Evolutionary conservation across 768 basidiomycete species (phyloP).

Genomic region (Lactifluus echinatus): DNA sequence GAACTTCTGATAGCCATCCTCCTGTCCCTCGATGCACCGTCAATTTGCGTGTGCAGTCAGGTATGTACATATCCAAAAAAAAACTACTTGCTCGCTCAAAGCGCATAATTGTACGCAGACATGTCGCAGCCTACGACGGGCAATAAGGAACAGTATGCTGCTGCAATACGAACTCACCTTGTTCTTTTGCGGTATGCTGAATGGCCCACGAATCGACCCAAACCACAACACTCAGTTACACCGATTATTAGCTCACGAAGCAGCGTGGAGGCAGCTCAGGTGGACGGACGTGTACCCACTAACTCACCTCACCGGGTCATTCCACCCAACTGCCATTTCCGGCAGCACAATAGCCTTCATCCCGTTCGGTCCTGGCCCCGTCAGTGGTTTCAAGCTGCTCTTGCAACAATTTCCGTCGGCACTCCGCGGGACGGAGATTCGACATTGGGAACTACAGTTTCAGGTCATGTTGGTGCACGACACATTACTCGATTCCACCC

Average conservation of each 20-base stretch:
- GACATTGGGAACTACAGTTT: neutral
- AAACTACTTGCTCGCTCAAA: no score
- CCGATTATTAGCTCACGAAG: neutral
- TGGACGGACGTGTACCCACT: neutral
- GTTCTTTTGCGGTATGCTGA: neutral
- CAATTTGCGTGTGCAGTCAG: neutral
- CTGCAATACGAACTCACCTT: neutral
- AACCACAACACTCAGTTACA: neutral
- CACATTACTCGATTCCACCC: neutral
- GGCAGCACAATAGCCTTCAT: neutral
- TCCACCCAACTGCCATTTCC: neutral
- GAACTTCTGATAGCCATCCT: conserved; percentile 1
- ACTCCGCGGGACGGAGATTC: neutral
- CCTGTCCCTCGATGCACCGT: neutral
- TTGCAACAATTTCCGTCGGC: neutral
- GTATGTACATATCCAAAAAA: no score
- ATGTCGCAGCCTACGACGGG: neutral
- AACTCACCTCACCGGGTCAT: neutral
- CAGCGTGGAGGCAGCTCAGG: neutral
- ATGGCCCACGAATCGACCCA: neutral
- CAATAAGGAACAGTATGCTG: neutral
- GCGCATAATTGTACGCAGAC: no score
- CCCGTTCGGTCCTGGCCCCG: neutral
- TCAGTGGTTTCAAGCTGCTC: neutral
- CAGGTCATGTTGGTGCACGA: neutral